Evolutionary conservation across 2,329 filamentous ascomycete species (phyloP).

Genomic region (Ilyonectria destructans): DNA sequence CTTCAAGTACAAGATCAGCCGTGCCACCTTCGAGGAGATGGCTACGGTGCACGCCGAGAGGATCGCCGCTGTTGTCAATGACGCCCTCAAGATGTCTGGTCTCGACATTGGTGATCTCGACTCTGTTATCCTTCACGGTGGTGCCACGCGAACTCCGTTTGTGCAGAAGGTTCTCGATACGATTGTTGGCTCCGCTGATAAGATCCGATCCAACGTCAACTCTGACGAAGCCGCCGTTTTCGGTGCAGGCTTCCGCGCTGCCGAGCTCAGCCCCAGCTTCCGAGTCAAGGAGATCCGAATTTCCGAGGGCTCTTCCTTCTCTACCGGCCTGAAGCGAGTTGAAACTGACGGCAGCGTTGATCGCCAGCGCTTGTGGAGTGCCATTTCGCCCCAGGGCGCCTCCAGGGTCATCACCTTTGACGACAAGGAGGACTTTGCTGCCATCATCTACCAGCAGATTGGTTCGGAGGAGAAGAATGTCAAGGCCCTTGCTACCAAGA

Average conservation of each 20-base stretch:
- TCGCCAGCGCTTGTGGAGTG: constrained; percentile 87
- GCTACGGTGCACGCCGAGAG: constrained; percentile 78
- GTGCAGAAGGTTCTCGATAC: constrained; percentile 92
- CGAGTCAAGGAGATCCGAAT: constrained; percentile 96
- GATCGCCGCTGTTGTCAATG: constrained; percentile 78
- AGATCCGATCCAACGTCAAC: constrained; percentile 95
- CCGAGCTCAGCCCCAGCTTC: constrained; percentile 94
- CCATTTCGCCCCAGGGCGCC: constrained; percentile 81
- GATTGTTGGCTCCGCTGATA: constrained; percentile 79
- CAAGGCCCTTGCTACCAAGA: constrained; percentile 81
- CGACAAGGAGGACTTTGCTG: constrained; percentile 85
- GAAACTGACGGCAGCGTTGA: constrained; percentile 75
- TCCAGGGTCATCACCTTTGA: constrained; percentile 90
- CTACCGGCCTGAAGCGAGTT: constrained; percentile 83
- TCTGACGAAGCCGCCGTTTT: constrained; percentile 97
- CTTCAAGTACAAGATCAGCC: constrained; percentile 91
- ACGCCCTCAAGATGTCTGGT: constrained; percentile 82
- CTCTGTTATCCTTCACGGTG: constrained; percentile 94
- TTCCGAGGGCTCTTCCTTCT: constrained; percentile 83
- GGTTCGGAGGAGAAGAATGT: constrained; percentile 73
- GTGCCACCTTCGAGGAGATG: constrained; percentile 86
- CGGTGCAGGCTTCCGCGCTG: constrained; percentile 94
- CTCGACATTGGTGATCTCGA: constrained; percentile 84
- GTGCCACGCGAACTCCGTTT: constrained; percentile 91
- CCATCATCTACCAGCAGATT: constrained; percentile 85